A percentile compares a stretch with the other conserved stretches of the same genome.
These are phyloP conservation scores for Globisporangium abappressorium DNA, from an alignment of 352 stramenopile species.

Conservation along the genomic window DNA sequence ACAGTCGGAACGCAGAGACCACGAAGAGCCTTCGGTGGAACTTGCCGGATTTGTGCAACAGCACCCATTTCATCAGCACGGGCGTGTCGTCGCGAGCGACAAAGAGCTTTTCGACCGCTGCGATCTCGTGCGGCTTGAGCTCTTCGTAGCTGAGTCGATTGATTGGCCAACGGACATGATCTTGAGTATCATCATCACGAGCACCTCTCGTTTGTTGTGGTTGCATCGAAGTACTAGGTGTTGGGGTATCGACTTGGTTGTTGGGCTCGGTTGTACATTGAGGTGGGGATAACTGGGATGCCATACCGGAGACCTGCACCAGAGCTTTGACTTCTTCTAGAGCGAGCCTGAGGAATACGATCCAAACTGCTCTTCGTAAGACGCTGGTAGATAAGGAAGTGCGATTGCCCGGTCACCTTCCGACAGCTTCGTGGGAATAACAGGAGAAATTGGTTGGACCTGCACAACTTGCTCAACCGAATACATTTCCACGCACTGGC, in stretches of 20 bases:
- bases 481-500: not conserved
- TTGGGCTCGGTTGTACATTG: not conserved
- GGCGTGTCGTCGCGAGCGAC: constrained; percentile 39
- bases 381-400: not conserved
- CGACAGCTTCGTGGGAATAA: not conserved
- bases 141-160: constrained; percentile 70
- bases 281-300: not conserved
- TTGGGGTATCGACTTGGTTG: not conserved
- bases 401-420: not conserved
- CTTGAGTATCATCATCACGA: not conserved
- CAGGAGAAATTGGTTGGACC: not conserved
- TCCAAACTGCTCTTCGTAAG: not conserved
- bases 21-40: constrained; percentile 57
- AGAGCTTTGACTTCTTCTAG: not conserved
- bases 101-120: constrained; percentile 51
- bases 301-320: not conserved
- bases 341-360: not conserved
- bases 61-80: constrained; percentile 61
- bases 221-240: not conserved
- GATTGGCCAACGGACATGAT: constrained; percentile 37
- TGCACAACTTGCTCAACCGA: not conserved
- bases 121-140: constrained; percentile 36
- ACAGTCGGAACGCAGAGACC: constrained; percentile 50
- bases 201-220: not conserved
- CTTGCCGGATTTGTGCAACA: constrained; percentile 30